These are phyloP conservation scores for Chiua virens DNA, from an alignment of 768 basidiomycete genomes.

Conservation along the genomic window DNA sequence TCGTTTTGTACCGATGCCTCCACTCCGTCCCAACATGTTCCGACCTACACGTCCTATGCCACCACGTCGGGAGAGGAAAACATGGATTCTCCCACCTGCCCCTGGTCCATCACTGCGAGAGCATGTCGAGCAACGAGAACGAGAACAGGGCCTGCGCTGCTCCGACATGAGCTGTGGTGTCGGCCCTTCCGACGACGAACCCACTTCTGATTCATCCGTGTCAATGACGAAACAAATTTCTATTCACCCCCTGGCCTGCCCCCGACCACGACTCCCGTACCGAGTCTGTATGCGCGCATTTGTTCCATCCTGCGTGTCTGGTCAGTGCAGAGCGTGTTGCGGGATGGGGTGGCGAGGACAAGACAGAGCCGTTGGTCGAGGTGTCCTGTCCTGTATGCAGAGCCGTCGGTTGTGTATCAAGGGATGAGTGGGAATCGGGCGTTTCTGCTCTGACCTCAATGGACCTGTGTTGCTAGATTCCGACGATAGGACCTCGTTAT, in stretches of 20 bases:
- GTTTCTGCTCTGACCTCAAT: conserved; percentile 29
- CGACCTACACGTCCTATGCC: conserved; percentile 24
- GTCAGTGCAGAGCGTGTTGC: conserved; percentile 67
- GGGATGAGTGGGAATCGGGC: conserved; percentile 61
- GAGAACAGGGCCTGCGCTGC: conserved; percentile 71
- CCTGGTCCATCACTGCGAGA: conserved; percentile 74
- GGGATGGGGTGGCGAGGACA: conserved; percentile 55
- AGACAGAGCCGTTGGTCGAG: conserved; percentile 46
- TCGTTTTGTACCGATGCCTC: conserved; percentile 16
- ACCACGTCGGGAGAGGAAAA: conserved; percentile 37
- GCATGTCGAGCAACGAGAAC: conserved; percentile 69
- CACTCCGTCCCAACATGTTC: conserved; percentile 21
- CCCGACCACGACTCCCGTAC: conserved; percentile 9
- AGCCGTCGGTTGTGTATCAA: conserved; percentile 56
- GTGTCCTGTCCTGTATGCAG: conserved; percentile 78
- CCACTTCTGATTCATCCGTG: conserved; percentile 36
- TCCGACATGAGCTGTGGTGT: conserved; percentile 71
- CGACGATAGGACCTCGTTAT: neutral
- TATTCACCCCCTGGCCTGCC: conserved; percentile 21
- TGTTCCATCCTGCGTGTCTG: conserved; percentile 71
- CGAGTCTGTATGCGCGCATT: conserved; percentile 52
- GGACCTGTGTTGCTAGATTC: neutral
- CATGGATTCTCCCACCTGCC: conserved; percentile 60
- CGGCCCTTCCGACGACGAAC: conserved; percentile 75
- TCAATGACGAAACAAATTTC: conserved; percentile 17